Evolutionary conservation across 306 rosid species (phyloP), one percentile per base, ranked within the genome.

Genomic region (Lathyrus sativus): DNA sequence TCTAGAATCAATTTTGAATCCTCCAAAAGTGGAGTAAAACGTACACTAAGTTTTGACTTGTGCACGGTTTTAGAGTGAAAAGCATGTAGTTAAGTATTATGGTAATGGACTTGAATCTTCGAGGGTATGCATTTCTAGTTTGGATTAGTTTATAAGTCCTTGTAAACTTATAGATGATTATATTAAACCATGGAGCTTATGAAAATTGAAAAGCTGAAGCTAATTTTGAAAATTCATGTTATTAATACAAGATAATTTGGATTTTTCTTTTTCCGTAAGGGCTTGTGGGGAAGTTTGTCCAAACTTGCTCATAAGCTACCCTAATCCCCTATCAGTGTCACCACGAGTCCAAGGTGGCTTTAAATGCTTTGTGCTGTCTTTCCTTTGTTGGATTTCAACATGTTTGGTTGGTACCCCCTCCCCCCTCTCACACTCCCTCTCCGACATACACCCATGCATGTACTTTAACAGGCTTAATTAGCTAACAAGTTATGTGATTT

Each of bases 301-400:
- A 19, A 19, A 19, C 22, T 19, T 19, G 22, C 22, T 19, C 22
- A 19, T 19, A 19, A 19, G 22, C 22, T 19, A 19, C 22, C 22
- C 22, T 19, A 19, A 19, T 19, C 22, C 22, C 1, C 22, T 19
- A 19, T 19, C 22, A 19, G 22, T 19, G 1, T 19, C 22, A 19
- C 22, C 22, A 19, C 22, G 1, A 1, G 22, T 19, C 22, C 22
- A 19, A 0, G 22, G 22, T 19, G 22, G 22, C 22, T 19, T 19
- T 19, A 19, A 19, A 19, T 19, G 22, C 22, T 19, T 26, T 28
- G 22, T 53, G 35, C 39, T 50, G 35, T 54, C 45, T 58, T 70
- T 24, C 44, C 65, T 70, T 33, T 22, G 7, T 35, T 62, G 9
- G 63, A 18, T 50, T 26, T 62, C 50, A 51, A 24, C 51, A 29